Evolutionary conservation across 31 red algal genomes (phyloP).

Genomic region (Endocladia muricata): DNA sequence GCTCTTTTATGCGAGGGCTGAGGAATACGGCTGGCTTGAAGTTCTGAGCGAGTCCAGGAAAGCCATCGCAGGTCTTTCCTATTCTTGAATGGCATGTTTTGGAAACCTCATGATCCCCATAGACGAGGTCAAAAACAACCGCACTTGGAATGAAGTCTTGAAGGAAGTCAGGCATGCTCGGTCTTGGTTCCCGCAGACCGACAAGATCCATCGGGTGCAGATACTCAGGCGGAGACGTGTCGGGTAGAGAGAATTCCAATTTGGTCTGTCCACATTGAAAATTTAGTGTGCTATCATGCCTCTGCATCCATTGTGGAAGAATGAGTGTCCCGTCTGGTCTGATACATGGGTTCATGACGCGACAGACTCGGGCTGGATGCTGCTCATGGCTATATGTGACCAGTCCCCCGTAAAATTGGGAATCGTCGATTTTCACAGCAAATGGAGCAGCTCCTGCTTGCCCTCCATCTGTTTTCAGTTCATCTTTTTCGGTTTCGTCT

Average conservation of each 20-base stretch:
- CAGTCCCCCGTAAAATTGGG: constrained; percentile 50
- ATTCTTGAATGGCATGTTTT: constrained; percentile 57
- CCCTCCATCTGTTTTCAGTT: too few relatives aligned
- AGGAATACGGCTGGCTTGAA: constrained; percentile 34
- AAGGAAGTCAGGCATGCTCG: constrained; percentile 62
- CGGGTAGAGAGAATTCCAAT: constrained; percentile 47
- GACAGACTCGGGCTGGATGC: constrained; percentile 52
- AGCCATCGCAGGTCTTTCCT: constrained; percentile 41
- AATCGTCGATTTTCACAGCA: constrained; percentile 40
- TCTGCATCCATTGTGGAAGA: constrained; percentile 66
- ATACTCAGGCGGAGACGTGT: constrained; percentile 21
- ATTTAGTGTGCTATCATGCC: constrained; percentile 42
- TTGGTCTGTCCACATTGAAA: constrained; percentile 67
- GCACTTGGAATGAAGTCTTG: constrained; percentile 53
- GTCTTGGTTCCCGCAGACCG: constrained; percentile 28
- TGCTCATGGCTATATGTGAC: constrained; percentile 49
- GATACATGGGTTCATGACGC: constrained; percentile 64
- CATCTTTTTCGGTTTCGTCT: too few relatives aligned
- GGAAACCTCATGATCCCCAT: constrained; percentile 39
- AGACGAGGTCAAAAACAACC: constrained; percentile 60
- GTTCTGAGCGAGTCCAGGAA: constrained; percentile 14
- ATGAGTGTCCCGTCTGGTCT: constrained; percentile 51
- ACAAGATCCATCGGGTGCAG: constrained; percentile 40
- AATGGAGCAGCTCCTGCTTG: too few relatives aligned
- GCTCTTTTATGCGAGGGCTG: constrained; percentile 17